phyloP scores from a whole-genome alignment of 768 basidiomycete species.

The Collybia mongolica region DNA sequence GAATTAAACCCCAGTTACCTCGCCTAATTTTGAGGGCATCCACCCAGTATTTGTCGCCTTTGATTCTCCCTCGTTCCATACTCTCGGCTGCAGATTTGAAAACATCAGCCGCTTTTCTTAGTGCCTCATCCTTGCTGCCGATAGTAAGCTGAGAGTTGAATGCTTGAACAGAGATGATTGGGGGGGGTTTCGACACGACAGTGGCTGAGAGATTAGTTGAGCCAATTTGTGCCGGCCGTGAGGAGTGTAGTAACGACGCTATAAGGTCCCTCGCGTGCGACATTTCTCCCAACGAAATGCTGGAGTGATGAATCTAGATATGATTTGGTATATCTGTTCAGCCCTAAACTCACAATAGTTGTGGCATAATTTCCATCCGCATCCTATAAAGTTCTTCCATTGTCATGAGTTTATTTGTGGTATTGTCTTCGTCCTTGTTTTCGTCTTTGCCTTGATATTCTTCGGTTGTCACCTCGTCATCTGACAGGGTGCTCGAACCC shows the following conservation, averaged over 20 bases:
- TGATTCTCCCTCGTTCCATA: constrained; percentile 60
- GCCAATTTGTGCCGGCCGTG: constrained; percentile 11
- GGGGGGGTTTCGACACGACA: constrained; percentile 62
- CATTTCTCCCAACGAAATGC: constrained; percentile 80
- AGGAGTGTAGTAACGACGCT: constrained; percentile 48
- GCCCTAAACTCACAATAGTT: constrained; percentile 62
- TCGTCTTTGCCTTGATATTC: constrained; percentile 18
- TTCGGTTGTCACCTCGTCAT: constrained; percentile 1
- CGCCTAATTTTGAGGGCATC: constrained; percentile 75
- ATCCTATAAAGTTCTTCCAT: constrained; percentile 72
- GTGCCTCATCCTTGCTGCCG: constrained; percentile 78
- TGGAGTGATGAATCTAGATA: constrained; percentile 24
- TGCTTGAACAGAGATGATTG: constrained; percentile 63
- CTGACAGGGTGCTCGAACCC: constrained; percentile 8
- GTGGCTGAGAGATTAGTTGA: constrained; percentile 53
- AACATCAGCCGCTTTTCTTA: constrained; percentile 70
- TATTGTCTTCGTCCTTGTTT: constrained; percentile 24
- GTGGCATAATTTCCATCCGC: constrained; percentile 69
- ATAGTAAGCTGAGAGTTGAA: constrained; percentile 72
- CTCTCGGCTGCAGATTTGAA: constrained; percentile 70
- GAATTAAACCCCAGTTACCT: constrained; percentile 79
- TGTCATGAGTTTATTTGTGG: constrained; percentile 52
- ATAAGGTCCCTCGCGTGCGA: constrained; percentile 73
- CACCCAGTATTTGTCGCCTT: constrained; percentile 77
- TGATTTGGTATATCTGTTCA: background rate